Percentiles rank a stretch among this genome's conserved stretches.
Evolutionary conservation across 805 yeast genomes (phyloP).

Genomic region (Zygosaccharomyces bailii): DNA sequence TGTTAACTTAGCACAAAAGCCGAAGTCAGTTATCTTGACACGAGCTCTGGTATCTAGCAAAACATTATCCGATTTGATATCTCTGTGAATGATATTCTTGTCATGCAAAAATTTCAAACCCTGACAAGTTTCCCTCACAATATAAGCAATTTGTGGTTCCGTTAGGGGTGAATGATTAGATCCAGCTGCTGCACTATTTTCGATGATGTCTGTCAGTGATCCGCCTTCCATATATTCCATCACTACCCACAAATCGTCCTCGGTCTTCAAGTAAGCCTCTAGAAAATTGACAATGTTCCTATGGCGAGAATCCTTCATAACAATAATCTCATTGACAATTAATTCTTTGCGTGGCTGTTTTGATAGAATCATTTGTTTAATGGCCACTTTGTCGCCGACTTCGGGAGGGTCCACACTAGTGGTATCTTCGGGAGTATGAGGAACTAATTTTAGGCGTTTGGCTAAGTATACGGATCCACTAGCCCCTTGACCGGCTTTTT

Average conservation of each 20-base stretch:
- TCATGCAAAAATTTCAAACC: constrained; percentile 91
- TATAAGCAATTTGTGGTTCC: constrained; percentile 88
- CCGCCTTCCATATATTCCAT: constrained; percentile 99
- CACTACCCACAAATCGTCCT: constrained; percentile 91
- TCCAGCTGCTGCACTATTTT: constrained; percentile 62
- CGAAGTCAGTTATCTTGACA: constrained; percentile 94
- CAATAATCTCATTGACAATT: constrained; percentile 91
- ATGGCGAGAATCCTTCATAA: constrained; percentile 94
- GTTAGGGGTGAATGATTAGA: constrained; percentile 43
- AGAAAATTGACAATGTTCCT: constrained; percentile 91
- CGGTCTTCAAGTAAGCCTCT: constrained; percentile 81
- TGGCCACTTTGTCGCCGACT: constrained; percentile 74
- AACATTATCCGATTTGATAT: constrained; percentile 94
- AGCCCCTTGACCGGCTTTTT: constrained; percentile 96
- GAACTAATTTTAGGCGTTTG: constrained; percentile 49
- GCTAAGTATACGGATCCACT: constrained; percentile 93
- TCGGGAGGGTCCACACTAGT: constrained; percentile 28
- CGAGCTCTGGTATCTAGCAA: constrained; percentile 75
- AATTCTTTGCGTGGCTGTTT: constrained; percentile 92
- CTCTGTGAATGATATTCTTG: constrained; percentile 92
- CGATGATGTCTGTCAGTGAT: constrained; percentile 91
- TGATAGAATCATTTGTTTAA: constrained; percentile 90
- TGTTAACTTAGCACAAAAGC: constrained; percentile 91
- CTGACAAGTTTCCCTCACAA: constrained; percentile 83
- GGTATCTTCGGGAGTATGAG: constrained; percentile 17